These are phyloP conservation scores for Erigeron philadelphicus DNA, from an alignment of 140 eudicot species.

Conservation along the genomic window DNA sequence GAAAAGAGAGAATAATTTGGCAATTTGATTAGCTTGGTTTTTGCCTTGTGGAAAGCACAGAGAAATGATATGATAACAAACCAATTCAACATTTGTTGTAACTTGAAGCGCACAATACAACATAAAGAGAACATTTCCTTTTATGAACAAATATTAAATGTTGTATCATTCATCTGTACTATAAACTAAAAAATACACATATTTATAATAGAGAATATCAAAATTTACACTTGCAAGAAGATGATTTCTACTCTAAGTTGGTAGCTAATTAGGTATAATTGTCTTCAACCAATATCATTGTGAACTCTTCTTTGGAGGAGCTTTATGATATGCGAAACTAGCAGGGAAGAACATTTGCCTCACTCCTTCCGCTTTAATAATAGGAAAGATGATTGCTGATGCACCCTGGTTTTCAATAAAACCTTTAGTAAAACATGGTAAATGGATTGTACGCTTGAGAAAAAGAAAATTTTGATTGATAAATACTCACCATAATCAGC, in stretches of 20 bases:
- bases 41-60: not conserved
- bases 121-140: not conserved
- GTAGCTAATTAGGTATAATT: not conserved
- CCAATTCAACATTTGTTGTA: not conserved
- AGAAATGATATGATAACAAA: not conserved
- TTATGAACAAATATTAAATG: not conserved
- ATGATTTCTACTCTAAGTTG: not conserved
- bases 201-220: not conserved
- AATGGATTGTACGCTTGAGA: not conserved
- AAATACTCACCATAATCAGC: constrained; percentile 38
- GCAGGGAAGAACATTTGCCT: constrained; percentile 62
- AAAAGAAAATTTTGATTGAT: not conserved
- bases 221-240: constrained; percentile 16
- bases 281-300: constrained; percentile 6
- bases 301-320: constrained; percentile 27
- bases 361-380: constrained; percentile 50
- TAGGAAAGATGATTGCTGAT: constrained; percentile 45
- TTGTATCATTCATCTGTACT: constrained; percentile 1
- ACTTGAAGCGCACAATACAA: not conserved
- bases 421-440: not conserved
- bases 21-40: not conserved
- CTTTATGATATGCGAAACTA: constrained; percentile 40
- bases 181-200: not conserved
- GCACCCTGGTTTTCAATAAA: constrained; percentile 36
- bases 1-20: not conserved